Base-by-base conservation (phyloP, 352 stramenopile species). In the Peronospora belbahrii region DNA sequence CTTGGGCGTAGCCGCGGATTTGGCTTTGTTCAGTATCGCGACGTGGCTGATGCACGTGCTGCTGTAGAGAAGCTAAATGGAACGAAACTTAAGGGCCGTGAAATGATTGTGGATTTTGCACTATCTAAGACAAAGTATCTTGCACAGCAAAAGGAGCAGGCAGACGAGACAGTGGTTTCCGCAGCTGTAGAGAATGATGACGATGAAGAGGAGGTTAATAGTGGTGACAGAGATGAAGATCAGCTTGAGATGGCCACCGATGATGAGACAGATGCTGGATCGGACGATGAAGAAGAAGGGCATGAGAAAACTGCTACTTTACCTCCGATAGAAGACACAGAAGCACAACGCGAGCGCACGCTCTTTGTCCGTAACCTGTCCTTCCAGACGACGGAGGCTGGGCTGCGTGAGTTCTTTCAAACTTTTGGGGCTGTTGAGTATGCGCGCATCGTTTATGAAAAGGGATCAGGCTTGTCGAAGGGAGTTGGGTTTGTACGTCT, bases 31-130 rank as follows among this genome's bases (percentile, higher is more conserved):
- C 81, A 92, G 48, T 92, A 75, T 45, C 75, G 67, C 4, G 80
- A 86, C 35, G 54, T 74, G 23, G 54, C 59, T 19, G 81, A 87
- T 36, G 77, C 78, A 19, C 70, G 68, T 25, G 25, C 47, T 14
- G 77, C 81, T n/a, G 74, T 89, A 27, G 74, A 82, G 15, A 74
- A 80, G 24, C 59, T 87, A 18, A 93, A 89, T 41, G 79, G 77
- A 46, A 56, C 56, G 20, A 90, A 90, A 42, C 57, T 93, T 22
- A 88, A 88, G 44, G 81, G 78, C 33, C 76, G 81, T 35, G 72
- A 88, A 52, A 88, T 93, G 66, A 76, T 90, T 52, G 81, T 93
- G 22, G 81, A 93, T 70, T 88, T 85, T 57, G 81, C 81, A 27
- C 45, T 93, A 19, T 73, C 78, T 8, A 90, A 93, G 55, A 59